Evolutionary conservation across 2,329 filamentous ascomycete species (phyloP).

Genomic region (Colletotrichum tropicale): DNA sequence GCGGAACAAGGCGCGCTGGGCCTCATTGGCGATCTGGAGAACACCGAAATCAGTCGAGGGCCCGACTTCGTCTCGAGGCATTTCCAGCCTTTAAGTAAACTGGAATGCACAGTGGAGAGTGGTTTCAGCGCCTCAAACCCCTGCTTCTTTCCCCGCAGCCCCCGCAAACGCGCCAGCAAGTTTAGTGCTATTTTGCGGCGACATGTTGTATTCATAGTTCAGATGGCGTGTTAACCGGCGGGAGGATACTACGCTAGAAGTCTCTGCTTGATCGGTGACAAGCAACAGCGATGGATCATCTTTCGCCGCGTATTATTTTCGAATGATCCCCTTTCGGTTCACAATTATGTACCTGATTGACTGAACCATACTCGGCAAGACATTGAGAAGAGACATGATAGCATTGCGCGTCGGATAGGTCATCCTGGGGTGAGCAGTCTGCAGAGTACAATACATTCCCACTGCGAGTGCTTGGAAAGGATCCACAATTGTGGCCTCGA

Average conservation of each 20-base stretch:
- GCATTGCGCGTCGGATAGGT: fast-evolving
- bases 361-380: not conserved
- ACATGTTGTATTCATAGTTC: not conserved
- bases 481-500: not conserved
- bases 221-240: not conserved
- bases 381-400: not conserved
- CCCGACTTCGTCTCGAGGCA: slow-evolving; percentile 10
- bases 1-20: not conserved
- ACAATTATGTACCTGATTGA: not conserved
- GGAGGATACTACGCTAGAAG: not conserved
- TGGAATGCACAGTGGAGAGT: not conserved
- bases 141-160: not conserved
- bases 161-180: not conserved
- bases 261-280: slow-evolving; percentile 47
- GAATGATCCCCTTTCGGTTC: no score
- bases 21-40: not conserved
- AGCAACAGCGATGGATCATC: slow-evolving; percentile 57
- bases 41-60: not conserved
- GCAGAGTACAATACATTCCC: not conserved
- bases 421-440: no score
- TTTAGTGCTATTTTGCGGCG: not conserved
- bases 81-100: not conserved
- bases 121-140: not conserved
- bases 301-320: slow-evolving; percentile 55
- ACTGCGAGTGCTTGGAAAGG: not conserved